Evolutionary conservation across 495 filamentous ascomycete genomes (phyloP), one percentile per base, ranked within the genome.

Genomic region (Aspergillus heteromorphus): DNA sequence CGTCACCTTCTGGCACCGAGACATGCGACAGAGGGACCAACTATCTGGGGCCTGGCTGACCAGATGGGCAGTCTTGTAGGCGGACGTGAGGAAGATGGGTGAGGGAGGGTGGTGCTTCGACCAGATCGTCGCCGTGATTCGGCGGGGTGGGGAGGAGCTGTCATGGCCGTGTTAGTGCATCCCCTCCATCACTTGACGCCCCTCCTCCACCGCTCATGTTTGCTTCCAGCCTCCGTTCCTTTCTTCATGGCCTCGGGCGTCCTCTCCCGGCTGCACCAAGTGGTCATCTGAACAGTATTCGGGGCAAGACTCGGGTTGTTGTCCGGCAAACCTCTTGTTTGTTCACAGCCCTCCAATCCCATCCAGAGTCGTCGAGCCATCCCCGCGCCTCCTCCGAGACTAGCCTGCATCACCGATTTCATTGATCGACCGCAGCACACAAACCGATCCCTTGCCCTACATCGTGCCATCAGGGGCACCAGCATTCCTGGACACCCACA

Each of bases 81-180:
- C n/a, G 10, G 34, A 5, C 34, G 34, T 38, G n/a, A n/a, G 34
- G 34, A 9, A 36, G 31, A 38, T 14, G 10, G 34, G 3, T 4
- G 10, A 21, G 21, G 41, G 41, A 8, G 16, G 13, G 54, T 19
- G 27, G 43, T 31, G 54, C 54, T 48, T 40, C 48, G 48, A n/a
- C n/a, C n/a, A 51, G 42, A 30, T 49, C 19, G 40, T 48, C 40
- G 38, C 45, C 41, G 23, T 27, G 31, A 52, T 40, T 45, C 16
- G 45, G 16, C 23, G 23, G 17, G 14, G 42, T 10, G 23, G 42
- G 42, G n/a, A n/a, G 23, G 42, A 38, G 34, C 34, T 38, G 34
- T 38, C 34, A 38, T 38, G 34, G 34, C 13, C 1, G 11, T 38
- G 1, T n/a, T 38, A 38, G 34, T 38, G 34, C 13, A 13, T 13